Evolutionary conservation across 192 early-diverging fungal genomes (phyloP), one percentile per base, ranked within the genome.

Genomic region (Coemansia sp.): DNA sequence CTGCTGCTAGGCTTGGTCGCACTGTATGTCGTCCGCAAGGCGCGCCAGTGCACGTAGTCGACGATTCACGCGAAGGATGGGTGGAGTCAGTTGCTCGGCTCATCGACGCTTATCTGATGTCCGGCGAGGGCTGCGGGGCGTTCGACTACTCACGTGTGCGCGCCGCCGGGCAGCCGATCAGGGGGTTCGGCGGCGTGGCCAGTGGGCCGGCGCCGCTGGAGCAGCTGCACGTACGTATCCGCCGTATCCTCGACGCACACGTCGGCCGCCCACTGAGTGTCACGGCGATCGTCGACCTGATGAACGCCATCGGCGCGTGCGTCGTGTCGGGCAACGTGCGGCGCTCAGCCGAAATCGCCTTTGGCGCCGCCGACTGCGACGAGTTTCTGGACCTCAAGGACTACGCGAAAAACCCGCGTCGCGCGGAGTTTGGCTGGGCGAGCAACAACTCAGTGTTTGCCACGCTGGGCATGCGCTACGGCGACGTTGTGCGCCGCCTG

Each of bases 281-380:
- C 14, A 80, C 72, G 0, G 15, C 54, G 2, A 64, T 82, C 15
- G 80, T 82, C n/a, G 80, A 82, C 42, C 25, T 82, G 14, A 80
- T 82, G 77, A 82, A 82, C 47, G 49, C 77, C 34, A 72, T 82
- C 22, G 80, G 80, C 44, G 76, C 77, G 50, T 82, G 80, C 22
- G 78, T 82, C 4, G 73, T 82, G 9, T 67, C 65, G 11, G 80
- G 80, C 42, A 82, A 82, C 46, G 78, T 81, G 11, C 80, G 80
- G 6, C 60, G 80, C 23, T 77, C 78, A 3, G 80, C 80, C 13
- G 80, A 82, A 54, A 82, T 82, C 37, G 71, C 80, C 4, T 82
- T 82, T 45, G 80, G 80, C 21, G 71, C 74, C 14, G 62, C 80
- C 17, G 14, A 47, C 18, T 64, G 67, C 45, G 40, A 51, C 17